Percentiles rank a stretch among this genome's conserved stretches.
These are phyloP conservation scores for Pleurotus salmoneostramineus DNA, from an alignment of 768 basidiomycete genomes.

Conservation along the genomic window DNA sequence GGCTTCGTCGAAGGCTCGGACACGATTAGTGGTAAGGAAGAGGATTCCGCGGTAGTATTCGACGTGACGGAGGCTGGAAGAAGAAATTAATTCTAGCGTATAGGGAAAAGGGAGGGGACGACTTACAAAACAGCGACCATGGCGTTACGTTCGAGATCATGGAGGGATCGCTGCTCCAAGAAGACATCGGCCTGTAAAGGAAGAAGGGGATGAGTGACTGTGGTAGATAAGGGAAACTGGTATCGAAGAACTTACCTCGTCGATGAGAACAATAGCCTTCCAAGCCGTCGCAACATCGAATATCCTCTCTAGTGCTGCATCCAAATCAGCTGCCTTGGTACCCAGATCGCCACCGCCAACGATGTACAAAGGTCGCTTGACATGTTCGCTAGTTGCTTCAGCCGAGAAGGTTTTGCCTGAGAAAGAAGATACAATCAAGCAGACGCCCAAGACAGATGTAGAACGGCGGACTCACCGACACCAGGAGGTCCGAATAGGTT, in stretches of 20 bases:
- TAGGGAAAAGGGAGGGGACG: conserved; percentile 13
- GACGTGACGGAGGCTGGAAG: conserved; percentile 45
- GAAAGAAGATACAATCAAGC: not conserved
- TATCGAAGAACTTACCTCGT: conserved; percentile 29
- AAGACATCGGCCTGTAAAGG: conserved; percentile 56
- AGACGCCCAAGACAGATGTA: not conserved
- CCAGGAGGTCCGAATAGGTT: conserved; percentile 57
- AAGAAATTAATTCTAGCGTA: conserved; percentile 17
- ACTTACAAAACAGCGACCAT: conserved; percentile 61
- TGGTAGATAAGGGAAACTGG: not conserved
- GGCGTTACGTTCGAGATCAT: conserved; percentile 63
- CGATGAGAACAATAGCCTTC: conserved; percentile 57
- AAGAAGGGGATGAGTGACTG: not conserved
- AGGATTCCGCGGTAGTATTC: conserved; percentile 56
- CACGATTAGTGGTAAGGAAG: conserved; percentile 54
- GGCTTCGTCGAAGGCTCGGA: conserved; percentile 61
- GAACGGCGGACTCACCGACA: conserved; percentile 29
- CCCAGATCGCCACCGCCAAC: conserved; percentile 55
- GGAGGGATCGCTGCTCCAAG: conserved; percentile 63
- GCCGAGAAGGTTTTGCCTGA: conserved; percentile 56
- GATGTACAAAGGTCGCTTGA: conserved; percentile 47
- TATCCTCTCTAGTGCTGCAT: conserved; percentile 39
- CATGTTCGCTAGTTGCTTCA: conserved; percentile 55
- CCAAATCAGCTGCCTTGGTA: conserved; percentile 38
- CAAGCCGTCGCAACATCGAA: conserved; percentile 55